Conservation (phyloP, 306 rosid species). For the Quercus variabilis region DNA sequence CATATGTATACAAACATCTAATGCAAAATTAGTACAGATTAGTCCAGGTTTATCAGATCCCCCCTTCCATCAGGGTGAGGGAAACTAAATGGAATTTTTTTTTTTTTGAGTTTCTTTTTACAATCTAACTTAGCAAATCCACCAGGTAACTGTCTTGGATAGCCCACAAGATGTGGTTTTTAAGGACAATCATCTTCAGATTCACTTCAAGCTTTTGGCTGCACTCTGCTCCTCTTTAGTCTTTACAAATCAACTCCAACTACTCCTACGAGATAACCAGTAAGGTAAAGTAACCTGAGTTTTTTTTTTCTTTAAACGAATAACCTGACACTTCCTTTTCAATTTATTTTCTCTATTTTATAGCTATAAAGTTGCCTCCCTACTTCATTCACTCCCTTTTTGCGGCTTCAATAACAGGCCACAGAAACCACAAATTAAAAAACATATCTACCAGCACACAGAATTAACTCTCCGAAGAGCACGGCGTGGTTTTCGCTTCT, state of each 20-base stretch:
- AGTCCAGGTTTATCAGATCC: neutral
- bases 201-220: slow-evolving; percentile 1
- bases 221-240: neutral
- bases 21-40: neutral
- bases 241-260: slow-evolving; percentile 13
- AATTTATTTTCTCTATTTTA: neutral
- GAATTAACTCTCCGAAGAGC: slow-evolving; percentile 51
- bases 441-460: slow-evolving; percentile 33
- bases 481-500: slow-evolving; percentile 34
- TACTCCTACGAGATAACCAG: neutral
- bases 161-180: neutral
- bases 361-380: neutral
- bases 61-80: neutral
- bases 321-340: neutral
- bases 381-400: neutral
- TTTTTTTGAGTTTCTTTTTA: neutral
- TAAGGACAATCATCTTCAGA: neutral
- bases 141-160: neutral
- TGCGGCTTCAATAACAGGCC: slow-evolving; percentile 21
- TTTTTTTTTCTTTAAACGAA: neutral
- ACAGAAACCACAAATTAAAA: slow-evolving; percentile 1
- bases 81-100: neutral
- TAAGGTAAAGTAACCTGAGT: neutral
- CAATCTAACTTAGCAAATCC: neutral
- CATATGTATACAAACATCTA: neutral